Evolutionary conservation across 768 basidiomycete species (phyloP).

Genomic region (Rhizopogon salebrosus): DNA sequence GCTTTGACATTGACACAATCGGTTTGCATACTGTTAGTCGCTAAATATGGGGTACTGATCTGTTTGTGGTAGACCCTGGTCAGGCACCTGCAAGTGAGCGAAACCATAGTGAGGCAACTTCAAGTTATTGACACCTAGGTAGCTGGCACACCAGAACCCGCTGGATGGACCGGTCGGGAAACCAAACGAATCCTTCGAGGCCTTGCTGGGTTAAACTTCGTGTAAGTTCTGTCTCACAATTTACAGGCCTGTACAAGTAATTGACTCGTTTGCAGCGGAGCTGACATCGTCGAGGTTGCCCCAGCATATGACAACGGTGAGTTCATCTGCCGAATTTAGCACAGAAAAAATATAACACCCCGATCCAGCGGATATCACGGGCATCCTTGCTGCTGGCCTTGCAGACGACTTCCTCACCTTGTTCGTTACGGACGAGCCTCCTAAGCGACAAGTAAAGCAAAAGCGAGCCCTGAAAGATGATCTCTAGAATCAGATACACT

Average conservation of each 20-base stretch:
- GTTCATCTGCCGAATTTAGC: slow-evolving; percentile 7
- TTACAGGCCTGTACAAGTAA: background rate
- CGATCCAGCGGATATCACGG: slow-evolving; percentile 58
- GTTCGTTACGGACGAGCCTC: slow-evolving; percentile 42
- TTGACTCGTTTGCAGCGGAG: slow-evolving; percentile 39
- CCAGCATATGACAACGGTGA: slow-evolving; percentile 69
- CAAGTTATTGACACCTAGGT: slow-evolving; percentile 1
- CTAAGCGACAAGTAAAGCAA: slow-evolving; percentile 16
- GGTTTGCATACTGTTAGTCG: slow-evolving; percentile 30
- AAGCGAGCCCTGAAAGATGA: slow-evolving; percentile 20
- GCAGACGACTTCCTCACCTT: slow-evolving; percentile 66
- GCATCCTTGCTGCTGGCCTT: slow-evolving; percentile 62
- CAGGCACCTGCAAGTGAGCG: slow-evolving; percentile 64
- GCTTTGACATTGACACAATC: slow-evolving; percentile 72
- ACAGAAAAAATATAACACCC: background rate
- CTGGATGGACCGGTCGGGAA: slow-evolving; percentile 75
- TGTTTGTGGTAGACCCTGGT: slow-evolving; percentile 46
- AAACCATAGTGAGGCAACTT: background rate
- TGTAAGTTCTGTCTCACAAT: slow-evolving; percentile 39
- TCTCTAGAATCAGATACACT: slow-evolving; percentile 12
- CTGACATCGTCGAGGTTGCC: slow-evolving; percentile 72
- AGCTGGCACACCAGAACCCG: slow-evolving; percentile 77
- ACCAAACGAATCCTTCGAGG: slow-evolving; percentile 70
- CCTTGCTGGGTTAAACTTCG: slow-evolving; percentile 65
- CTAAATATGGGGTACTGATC: background rate